Percentiles rank a stretch among this genome's conserved stretches.
phyloP scores from a whole-genome alignment of 228 moss, liverwort and hornwort species.

The Sphagnum magellanicum region DNA sequence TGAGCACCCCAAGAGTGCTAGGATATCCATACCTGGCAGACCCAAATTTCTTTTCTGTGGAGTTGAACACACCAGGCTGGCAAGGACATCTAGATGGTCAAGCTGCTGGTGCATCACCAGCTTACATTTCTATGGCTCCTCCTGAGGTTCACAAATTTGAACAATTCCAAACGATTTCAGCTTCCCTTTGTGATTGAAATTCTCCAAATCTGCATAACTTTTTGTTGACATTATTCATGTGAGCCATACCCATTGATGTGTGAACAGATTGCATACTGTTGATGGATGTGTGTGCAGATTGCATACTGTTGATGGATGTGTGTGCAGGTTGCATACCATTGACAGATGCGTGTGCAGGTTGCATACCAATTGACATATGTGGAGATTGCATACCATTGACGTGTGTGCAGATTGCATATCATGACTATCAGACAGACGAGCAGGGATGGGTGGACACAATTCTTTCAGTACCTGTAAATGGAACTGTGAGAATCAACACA shows the following conservation, averaged over 20 bases:
- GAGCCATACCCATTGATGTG: not conserved
- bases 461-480: conserved; percentile 55
- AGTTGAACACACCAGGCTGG: conserved; percentile 31
- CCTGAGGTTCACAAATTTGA: conserved; percentile 32
- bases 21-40: conserved; percentile 52
- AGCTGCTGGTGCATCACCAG: conserved; percentile 13
- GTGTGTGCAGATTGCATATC: conserved; percentile 46
- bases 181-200: too few species aligned
- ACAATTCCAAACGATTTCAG: not conserved
- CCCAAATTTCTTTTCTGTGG: conserved; percentile 36
- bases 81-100: not conserved
- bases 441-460: conserved; percentile 76
- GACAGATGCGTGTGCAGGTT: not conserved
- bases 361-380: not conserved
- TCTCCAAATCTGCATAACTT: not conserved
- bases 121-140: conserved; percentile 60
- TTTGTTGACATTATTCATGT: not conserved
- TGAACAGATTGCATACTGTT: not conserved
- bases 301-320: conserved; percentile 12
- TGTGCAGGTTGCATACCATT: not conserved
- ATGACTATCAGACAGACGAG: conserved; percentile 45
- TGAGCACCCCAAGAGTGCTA: conserved; percentile 21
- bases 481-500: conserved; percentile 59
- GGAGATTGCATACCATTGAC: not conserved
- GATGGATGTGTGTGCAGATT: conserved; percentile 28